Evolutionary conservation across 2,329 filamentous ascomycete species (phyloP).

Genomic region (Westerdykella ornata): DNA sequence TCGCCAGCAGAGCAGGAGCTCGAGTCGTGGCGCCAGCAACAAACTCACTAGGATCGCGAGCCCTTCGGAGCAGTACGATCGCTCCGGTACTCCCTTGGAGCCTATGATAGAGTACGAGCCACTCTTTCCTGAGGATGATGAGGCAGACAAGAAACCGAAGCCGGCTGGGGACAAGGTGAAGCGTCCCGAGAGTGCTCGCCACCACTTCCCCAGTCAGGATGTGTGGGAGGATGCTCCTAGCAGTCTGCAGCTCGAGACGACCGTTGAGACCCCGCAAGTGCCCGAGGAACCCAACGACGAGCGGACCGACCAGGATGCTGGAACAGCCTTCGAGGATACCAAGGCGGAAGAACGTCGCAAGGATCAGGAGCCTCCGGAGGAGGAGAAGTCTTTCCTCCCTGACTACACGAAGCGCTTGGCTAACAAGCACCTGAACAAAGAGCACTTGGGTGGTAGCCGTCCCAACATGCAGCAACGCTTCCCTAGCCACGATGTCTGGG

Average conservation of each 20-base stretch:
- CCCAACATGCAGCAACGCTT: conserved; percentile 63
- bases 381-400: conserved; percentile 39
- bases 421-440: conserved; percentile 51
- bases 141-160: conserved; percentile 49
- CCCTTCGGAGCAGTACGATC: conserved; percentile 42
- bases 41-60: conserved; percentile 18
- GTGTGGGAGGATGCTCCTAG: conserved; percentile 95
- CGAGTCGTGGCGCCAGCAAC: conserved; percentile 47
- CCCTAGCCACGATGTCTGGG: conserved; percentile 89
- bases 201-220: conserved; percentile 86
- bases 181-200: conserved; percentile 43
- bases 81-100: conserved; percentile 63
- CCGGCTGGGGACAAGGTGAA: conserved; percentile 53
- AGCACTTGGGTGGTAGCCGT: conserved; percentile 42
- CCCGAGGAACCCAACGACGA: conserved; percentile 40
- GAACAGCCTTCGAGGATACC: conserved; percentile 40
- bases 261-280: conserved; percentile 74
- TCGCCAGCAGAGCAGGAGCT: conserved; percentile 46
- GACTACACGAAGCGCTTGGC: conserved; percentile 52
- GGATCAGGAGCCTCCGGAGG: conserved; percentile 39
- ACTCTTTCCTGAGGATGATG: conserved; percentile 71
- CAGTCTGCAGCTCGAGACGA: conserved; percentile 68
- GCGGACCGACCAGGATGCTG: conserved; percentile 22
- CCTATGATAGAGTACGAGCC: conserved; percentile 94
- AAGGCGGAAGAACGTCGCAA: conserved; percentile 47